These are phyloP conservation scores for Podospora tetraspora DNA, from an alignment of 495 filamentous ascomycete species.

Conservation along the genomic window DNA sequence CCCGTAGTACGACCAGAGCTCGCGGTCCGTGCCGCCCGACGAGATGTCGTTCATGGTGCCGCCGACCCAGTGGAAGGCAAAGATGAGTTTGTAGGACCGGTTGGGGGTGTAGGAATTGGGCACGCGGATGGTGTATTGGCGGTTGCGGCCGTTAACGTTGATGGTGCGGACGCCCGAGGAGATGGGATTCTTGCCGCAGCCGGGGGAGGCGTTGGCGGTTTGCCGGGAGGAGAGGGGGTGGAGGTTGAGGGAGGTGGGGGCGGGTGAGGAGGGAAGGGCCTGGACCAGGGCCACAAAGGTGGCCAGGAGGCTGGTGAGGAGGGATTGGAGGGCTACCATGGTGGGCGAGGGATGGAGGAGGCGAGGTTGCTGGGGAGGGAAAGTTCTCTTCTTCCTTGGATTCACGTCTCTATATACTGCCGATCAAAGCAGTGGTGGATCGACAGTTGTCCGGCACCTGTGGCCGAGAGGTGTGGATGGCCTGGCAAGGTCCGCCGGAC, in stretches of 20 bases:
- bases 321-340: neutral
- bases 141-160: constrained; percentile 25
- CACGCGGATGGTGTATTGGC: constrained; percentile 37
- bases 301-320: neutral
- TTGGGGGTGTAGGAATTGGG: constrained; percentile 40
- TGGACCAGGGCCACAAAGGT: neutral
- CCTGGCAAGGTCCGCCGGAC: neutral
- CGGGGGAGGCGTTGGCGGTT: constrained; percentile 22
- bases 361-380: neutral
- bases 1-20: constrained; percentile 35
- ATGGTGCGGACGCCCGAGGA: constrained; percentile 29
- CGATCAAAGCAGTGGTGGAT: neutral
- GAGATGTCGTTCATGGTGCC: constrained; percentile 33
- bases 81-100: constrained; percentile 36
- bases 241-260: neutral
- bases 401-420: neutral
- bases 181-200: constrained; percentile 38
- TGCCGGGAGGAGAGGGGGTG: neutral
- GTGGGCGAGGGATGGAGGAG: neutral
- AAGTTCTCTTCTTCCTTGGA: fast-evolving
- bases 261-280: neutral
- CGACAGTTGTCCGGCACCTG: neutral
- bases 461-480: neutral
- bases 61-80: constrained; percentile 38
- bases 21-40: constrained; percentile 25